phyloP scores from a whole-genome alignment of 2,329 filamentous ascomycete species.

The Exophiala lecanii-corni region DNA sequence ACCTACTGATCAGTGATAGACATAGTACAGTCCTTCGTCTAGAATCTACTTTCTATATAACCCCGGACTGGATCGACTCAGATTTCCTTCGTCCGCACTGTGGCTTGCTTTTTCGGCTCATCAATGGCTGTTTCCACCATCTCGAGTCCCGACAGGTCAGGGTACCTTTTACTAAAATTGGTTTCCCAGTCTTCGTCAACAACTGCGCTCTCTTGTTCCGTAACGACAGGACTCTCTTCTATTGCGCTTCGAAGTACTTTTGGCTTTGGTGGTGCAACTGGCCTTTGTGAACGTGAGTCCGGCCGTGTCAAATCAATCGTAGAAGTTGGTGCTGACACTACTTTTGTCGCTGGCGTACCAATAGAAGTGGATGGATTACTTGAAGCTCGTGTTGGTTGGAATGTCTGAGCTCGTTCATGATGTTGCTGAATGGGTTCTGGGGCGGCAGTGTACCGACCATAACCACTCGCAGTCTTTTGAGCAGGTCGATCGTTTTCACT shows the following conservation, averaged over 20 bases:
- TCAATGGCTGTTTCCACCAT: conserved; percentile 71
- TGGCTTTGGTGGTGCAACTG: conserved; percentile 57
- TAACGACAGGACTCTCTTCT: conserved; percentile 28
- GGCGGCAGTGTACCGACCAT: conserved; percentile 74
- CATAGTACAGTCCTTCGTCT: too few species aligned
- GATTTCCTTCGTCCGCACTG: conserved; percentile 40
- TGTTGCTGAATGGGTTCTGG: conserved; percentile 28
- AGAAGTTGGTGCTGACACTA: conserved; percentile 20
- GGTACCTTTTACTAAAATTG: conserved; percentile 80
- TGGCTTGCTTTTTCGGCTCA: conserved; percentile 32
- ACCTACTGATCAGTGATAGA: too few species aligned
- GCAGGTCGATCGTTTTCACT: conserved; percentile 67
- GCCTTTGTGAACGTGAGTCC: conserved; percentile 32
- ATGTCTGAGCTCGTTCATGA: conserved; percentile 35
- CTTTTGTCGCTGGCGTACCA: conserved; percentile 1
- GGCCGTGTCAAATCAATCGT: conserved; percentile 11
- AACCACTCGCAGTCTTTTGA: conserved; percentile 75
- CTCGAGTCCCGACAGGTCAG: conserved; percentile 77
- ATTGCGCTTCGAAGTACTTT: conserved; percentile 51
- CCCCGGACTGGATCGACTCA: too few species aligned
- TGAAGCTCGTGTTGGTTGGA: conserved; percentile 23
- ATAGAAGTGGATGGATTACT: not conserved
- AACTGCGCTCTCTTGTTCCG: conserved; percentile 25
- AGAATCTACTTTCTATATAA: too few species aligned
- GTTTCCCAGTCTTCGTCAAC: conserved; percentile 57